Evolutionary conservation across 164 flowering plant genomes (phyloP).

Genomic region (Liriodendron chinense): DNA sequence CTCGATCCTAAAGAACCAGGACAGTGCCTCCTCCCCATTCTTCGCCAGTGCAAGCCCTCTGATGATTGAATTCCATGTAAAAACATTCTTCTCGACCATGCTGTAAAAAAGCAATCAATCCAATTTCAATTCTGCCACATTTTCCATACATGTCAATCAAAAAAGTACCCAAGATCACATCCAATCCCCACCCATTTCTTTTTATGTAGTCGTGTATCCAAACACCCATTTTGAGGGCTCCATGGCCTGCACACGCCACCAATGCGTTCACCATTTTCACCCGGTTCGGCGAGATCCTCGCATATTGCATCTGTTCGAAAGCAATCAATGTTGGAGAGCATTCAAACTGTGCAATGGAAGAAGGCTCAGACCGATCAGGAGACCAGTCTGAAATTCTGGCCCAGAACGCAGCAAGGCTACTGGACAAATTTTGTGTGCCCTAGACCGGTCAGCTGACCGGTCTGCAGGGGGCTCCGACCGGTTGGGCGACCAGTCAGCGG

Average conservation of each 20-base stretch:
- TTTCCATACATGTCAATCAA: constrained; percentile 64
- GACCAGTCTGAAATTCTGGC: too few relatives aligned
- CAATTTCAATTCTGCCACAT: constrained; percentile 55
- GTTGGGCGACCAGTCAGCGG: too few relatives aligned
- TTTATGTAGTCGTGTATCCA: constrained; percentile 38
- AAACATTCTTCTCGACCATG: constrained; percentile 48
- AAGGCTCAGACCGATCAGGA: too few relatives aligned
- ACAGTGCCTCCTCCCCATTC: constrained; percentile 36
- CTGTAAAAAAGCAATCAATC: constrained; percentile 35
- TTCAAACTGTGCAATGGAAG: too few relatives aligned
- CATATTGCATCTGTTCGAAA: constrained; percentile 47
- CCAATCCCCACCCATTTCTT: constrained; percentile 46
- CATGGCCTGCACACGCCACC: constrained; percentile 42
- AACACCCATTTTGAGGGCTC: constrained; percentile 54
- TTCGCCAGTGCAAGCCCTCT: constrained; percentile 50
- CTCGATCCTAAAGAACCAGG: constrained; percentile 41
- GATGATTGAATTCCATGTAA: constrained; percentile 55
- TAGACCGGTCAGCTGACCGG: too few relatives aligned
- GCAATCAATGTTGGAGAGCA: too few relatives aligned
- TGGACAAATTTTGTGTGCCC: too few relatives aligned
- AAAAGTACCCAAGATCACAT: constrained; percentile 59
- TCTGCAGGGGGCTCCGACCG: too few relatives aligned
- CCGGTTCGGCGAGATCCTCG: constrained; percentile 48
- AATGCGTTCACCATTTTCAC: constrained; percentile 61
- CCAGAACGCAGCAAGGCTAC: too few relatives aligned